Conservation (phyloP, 768 basidiomycete species). For the Nidularia pulvinata region DNA sequence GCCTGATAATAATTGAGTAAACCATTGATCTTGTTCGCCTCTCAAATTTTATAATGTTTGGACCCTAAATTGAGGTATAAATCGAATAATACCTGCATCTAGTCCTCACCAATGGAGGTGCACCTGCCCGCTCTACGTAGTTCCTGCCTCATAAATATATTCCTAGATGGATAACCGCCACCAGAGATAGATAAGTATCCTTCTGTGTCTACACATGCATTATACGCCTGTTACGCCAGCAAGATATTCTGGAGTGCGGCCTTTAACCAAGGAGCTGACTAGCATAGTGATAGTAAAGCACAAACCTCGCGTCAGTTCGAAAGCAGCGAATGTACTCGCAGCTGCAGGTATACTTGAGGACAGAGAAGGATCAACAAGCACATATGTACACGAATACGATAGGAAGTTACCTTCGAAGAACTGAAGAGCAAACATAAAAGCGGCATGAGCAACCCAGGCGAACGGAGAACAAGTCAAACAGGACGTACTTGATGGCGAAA, state of each 20-base stretch:
- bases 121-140: too few species aligned
- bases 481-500: slow-evolving; percentile 76
- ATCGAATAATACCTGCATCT: too few species aligned
- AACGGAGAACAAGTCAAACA: background rate
- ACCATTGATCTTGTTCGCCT: too few species aligned
- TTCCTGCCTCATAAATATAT: too few species aligned
- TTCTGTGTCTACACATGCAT: too few species aligned
- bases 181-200: too few species aligned
- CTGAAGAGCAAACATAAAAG: slow-evolving; percentile 23
- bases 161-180: too few species aligned
- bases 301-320: slow-evolving; percentile 78
- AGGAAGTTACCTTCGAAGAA: slow-evolving; percentile 57
- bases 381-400: background rate
- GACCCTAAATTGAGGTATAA: too few species aligned
- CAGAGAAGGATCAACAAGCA: background rate
- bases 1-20: too few species aligned
- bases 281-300: background rate
- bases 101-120: too few species aligned
- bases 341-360: slow-evolving; percentile 81
- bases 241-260: slow-evolving; percentile 28
- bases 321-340: slow-evolving; percentile 88
- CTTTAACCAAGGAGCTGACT: background rate
- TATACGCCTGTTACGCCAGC: slow-evolving; percentile 30
- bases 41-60: too few species aligned
- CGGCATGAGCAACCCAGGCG: background rate